phyloP scores from a whole-genome alignment of 2,329 filamentous ascomycete species.

The Emmonsia crescens region DNA sequence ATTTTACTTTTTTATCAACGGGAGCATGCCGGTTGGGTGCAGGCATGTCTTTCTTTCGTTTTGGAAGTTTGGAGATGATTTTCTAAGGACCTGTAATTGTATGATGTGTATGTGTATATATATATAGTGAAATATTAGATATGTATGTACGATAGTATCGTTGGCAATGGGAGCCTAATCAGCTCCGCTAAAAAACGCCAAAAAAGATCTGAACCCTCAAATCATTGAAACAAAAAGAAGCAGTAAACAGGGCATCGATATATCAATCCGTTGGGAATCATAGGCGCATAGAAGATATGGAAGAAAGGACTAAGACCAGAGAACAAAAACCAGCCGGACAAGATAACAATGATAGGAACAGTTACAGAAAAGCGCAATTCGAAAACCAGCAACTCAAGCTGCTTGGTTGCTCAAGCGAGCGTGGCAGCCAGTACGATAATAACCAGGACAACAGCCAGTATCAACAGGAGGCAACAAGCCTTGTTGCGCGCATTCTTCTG shows the following conservation, averaged over 20 bases:
- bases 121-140: neutral
- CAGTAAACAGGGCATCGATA: neutral
- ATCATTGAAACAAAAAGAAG: neutral
- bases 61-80: neutral
- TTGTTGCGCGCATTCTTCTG: slow-evolving; percentile 94
- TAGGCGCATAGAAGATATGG: slow-evolving; percentile 14
- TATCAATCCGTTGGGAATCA: slow-evolving; percentile 5
- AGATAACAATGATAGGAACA: slow-evolving; percentile 2
- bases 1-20: neutral
- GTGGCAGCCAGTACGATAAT: slow-evolving; percentile 83
- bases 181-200: neutral
- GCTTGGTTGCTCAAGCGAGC: slow-evolving; percentile 46
- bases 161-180: neutral
- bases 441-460: slow-evolving; percentile 76
- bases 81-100: neutral
- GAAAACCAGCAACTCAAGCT: neutral
- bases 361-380: neutral
- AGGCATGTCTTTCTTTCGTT: neutral
- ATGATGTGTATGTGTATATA: neutral
- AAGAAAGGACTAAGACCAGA: neutral
- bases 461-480: slow-evolving; percentile 81
- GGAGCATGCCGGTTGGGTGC: neutral
- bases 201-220: neutral
- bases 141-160: slow-evolving; percentile 3
- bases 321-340: slow-evolving; percentile 11